Percentiles rank a stretch among this genome's conserved stretches.
Conservation (phyloP, 768 basidiomycete species). For the Serendipita sp. region DNA sequence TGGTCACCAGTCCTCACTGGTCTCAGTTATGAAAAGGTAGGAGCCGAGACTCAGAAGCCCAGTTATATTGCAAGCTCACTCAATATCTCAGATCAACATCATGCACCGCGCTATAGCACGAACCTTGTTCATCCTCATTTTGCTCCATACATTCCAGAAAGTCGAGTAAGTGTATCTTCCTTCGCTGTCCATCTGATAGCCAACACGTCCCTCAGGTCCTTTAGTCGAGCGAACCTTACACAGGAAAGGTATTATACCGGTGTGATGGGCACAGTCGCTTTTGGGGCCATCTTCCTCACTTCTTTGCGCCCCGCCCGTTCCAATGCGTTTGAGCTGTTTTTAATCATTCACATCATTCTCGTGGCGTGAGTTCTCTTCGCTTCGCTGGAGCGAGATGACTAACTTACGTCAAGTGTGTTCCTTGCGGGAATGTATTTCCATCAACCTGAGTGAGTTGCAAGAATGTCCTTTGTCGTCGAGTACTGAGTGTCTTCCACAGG, state of each 20-base stretch:
- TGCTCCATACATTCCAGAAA: constrained; percentile 30
- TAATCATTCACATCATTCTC: constrained; percentile 29
- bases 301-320: constrained; percentile 34
- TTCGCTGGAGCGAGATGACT: neutral
- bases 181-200: constrained; percentile 15
- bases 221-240: neutral
- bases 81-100: constrained; percentile 23
- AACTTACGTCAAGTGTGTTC: constrained; percentile 20
- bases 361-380: constrained; percentile 21
- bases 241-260: constrained; percentile 15
- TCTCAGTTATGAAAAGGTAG: constrained; percentile 31
- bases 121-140: constrained; percentile 28
- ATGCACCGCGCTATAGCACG: constrained; percentile 38
- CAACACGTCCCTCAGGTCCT: constrained; percentile 18
- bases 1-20: constrained; percentile 31
- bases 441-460: constrained; percentile 14
- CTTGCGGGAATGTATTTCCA: constrained; percentile 26
- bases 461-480: neutral
- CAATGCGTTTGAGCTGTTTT: constrained; percentile 35
- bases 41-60: constrained; percentile 13
- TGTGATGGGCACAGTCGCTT: constrained; percentile 22
- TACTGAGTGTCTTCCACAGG: constrained; percentile 9
- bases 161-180: constrained; percentile 20
- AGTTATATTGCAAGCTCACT: neutral
- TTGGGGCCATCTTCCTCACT: constrained; percentile 21